phyloP scores from a whole-genome alignment of 2,329 filamentous ascomycete genomes.

The Alternaria arbusti region DNA sequence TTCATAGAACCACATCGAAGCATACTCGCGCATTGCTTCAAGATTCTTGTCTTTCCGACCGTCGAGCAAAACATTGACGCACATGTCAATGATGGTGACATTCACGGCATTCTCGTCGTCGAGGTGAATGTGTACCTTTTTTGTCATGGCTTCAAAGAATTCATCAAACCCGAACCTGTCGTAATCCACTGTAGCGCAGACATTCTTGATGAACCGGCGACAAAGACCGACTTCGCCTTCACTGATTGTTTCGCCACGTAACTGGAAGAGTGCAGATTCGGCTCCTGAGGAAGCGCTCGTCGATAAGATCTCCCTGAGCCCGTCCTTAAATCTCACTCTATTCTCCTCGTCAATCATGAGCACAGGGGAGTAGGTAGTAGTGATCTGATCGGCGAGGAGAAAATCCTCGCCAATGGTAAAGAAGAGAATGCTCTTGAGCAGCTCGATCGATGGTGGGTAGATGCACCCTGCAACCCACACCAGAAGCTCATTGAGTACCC shows the following conservation, averaged over 20 bases:
- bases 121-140: constrained; percentile 11
- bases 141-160: constrained; percentile 15
- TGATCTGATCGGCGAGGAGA: constrained; percentile 7
- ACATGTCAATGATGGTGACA: neutral
- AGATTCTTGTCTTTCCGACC: neutral
- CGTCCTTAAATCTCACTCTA: constrained; percentile 4
- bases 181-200: neutral
- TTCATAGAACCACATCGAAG: neutral
- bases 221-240: neutral
- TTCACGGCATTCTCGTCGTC: neutral
- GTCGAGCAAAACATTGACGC: neutral
- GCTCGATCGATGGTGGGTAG: neutral
- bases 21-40: neutral
- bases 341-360: constrained; percentile 6
- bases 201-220: neutral
- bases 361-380: constrained; percentile 8
- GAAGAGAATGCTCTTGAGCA: constrained; percentile 21
- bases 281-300: neutral
- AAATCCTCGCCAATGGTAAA: constrained; percentile 4
- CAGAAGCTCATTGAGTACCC: constrained; percentile 17
- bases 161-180: constrained; percentile 15
- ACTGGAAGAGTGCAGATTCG: neutral
- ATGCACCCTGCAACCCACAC: constrained; percentile 18
- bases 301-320: neutral
- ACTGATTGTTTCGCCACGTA: neutral